Conservation (phyloP, 139 green algal species). For the Protoeuglena noctilucae region DNA sequence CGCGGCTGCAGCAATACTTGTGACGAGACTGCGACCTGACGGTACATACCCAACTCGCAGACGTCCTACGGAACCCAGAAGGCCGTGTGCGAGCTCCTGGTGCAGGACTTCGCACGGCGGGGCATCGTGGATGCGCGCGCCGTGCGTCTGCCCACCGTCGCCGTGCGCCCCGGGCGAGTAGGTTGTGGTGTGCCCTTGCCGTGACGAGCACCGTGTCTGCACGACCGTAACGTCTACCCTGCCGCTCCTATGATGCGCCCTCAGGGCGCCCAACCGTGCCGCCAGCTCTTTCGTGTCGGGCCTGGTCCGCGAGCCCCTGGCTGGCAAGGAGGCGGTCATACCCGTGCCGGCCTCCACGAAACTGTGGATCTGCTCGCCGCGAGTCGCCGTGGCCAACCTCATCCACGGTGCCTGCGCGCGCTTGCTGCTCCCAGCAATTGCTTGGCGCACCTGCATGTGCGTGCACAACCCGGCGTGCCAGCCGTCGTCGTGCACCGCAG, state of each 20-base stretch:
- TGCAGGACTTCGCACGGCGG: background rate
- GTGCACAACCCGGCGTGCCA: no score
- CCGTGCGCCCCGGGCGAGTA: conserved; percentile 2
- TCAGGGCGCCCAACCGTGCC: background rate
- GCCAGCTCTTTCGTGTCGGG: background rate
- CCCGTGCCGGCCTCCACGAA: background rate
- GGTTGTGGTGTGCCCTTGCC: no score
- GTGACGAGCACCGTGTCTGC: no score
- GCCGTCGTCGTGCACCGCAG: no score
- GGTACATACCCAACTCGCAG: background rate
- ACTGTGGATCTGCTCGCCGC: background rate
- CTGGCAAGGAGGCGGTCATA: background rate
- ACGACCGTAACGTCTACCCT: no score
- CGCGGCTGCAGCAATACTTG: no score
- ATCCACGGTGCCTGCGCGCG: no score
- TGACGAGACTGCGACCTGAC: background rate
- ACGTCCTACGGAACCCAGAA: conserved; percentile 1
- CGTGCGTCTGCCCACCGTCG: background rate
- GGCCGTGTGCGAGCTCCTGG: background rate
- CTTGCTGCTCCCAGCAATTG: no score
- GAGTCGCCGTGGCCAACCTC: background rate
- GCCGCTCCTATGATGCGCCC: no score
- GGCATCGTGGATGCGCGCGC: background rate
- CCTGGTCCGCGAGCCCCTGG: background rate
- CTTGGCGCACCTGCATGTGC: no score